A percentile compares a stretch with the other conserved stretches of the same genome.
phyloP scores from a whole-genome alignment of 2,329 filamentous ascomycete genomes.

The Trichoderma citrinoviride region DNA sequence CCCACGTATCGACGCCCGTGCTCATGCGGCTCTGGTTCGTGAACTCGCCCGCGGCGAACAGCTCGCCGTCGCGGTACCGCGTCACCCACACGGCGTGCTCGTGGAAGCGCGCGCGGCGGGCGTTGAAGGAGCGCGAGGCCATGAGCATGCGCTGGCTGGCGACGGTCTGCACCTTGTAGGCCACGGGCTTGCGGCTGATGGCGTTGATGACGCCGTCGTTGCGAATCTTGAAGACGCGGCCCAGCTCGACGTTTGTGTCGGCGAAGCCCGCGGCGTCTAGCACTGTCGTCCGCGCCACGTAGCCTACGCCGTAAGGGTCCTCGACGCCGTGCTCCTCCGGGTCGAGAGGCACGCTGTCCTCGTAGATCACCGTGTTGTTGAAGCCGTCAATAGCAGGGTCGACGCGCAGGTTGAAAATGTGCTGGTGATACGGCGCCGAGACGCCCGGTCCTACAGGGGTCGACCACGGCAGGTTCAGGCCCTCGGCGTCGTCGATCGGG shows the following conservation, averaged over 20 bases:
- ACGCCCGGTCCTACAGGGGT: conserved; percentile 63
- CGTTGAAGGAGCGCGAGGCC: conserved; percentile 43
- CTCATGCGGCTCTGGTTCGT: conserved; percentile 49
- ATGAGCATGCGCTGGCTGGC: conserved; percentile 49
- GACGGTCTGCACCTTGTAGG: conserved; percentile 48
- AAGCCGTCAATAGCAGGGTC: conserved; percentile 60
- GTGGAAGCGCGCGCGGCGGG: conserved; percentile 44
- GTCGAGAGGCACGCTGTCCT: conserved; percentile 42
- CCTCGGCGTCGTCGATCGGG: conserved; percentile 55
- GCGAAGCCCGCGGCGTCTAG: conserved; percentile 47
- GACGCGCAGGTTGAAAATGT: conserved; percentile 64
- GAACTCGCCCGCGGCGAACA: conserved; percentile 51
- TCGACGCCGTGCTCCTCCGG: conserved; percentile 45
- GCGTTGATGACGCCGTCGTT: conserved; percentile 46
- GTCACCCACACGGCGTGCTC: conserved; percentile 50
- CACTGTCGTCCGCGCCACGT: conserved; percentile 49
- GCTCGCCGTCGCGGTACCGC: conserved; percentile 47
- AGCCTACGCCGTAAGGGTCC: conserved; percentile 62
- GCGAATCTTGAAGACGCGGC: conserved; percentile 50
- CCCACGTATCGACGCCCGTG: conserved; percentile 47
- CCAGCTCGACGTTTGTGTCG: conserved; percentile 53
- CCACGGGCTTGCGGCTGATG: conserved; percentile 47
- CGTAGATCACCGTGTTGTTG: conserved; percentile 47
- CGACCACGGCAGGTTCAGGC: conserved; percentile 46
- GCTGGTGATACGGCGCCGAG: conserved; percentile 67